phyloP scores from a whole-genome alignment of 352 stramenopile genomes.

The Phytophthora palmivora region DNA sequence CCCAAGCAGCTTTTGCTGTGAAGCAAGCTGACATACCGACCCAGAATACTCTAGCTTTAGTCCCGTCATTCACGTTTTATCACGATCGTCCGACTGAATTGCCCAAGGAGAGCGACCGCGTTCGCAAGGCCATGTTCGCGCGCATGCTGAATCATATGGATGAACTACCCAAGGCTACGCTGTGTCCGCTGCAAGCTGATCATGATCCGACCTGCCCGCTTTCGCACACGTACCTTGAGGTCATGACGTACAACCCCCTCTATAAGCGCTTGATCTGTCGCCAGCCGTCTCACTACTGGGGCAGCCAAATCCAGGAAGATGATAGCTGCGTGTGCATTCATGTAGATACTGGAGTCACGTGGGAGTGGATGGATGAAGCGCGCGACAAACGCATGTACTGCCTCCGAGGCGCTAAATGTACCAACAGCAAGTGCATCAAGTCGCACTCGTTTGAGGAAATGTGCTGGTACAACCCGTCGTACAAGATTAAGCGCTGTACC shows the following conservation, averaged over 20 bases:
- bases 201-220: conserved; percentile 37
- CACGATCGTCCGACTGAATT: conserved; percentile 38
- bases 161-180: conserved; percentile 47
- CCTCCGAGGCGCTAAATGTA: conserved; percentile 38
- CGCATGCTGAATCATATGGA: conserved; percentile 65
- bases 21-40: conserved; percentile 33
- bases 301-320: conserved; percentile 48
- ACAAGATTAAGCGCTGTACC: conserved; percentile 51
- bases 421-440: conserved; percentile 46
- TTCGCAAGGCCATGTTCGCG: conserved; percentile 48
- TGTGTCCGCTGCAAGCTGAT: conserved; percentile 39
- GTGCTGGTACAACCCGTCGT: conserved; percentile 60
- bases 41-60: conserved; percentile 29
- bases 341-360: conserved; percentile 49
- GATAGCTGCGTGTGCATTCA: conserved; percentile 54
- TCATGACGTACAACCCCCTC: conserved; percentile 62
- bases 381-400: conserved; percentile 44
- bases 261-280: conserved; percentile 57
- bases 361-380: conserved; percentile 48
- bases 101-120: conserved; percentile 38
- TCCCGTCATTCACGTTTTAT: conserved; percentile 40
- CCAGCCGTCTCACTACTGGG: conserved; percentile 52
- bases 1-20: conserved; percentile 14
- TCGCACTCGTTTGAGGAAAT: conserved; percentile 57
- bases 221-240: conserved; percentile 56